These are phyloP conservation scores for Geotrichum klebahnii DNA, from an alignment of 1,139 yeast genomes.

Conservation along the genomic window DNA sequence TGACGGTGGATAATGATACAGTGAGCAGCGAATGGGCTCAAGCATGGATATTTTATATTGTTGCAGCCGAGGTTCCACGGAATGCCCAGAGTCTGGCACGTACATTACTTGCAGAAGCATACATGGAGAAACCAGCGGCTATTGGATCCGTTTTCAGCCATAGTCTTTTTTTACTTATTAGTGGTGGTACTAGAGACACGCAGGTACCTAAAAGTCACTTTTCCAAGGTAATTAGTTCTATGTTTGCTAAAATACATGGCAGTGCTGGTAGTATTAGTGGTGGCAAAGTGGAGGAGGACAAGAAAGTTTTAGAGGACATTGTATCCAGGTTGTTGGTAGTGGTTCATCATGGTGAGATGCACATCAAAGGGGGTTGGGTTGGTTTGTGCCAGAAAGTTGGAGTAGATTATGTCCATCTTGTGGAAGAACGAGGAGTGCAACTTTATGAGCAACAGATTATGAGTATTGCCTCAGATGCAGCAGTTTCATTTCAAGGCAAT, in stretches of 20 bases:
- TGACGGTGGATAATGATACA: slow-evolving; percentile 28
- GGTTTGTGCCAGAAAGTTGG: slow-evolving; percentile 60
- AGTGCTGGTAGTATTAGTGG: too few species aligned
- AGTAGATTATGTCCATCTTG: slow-evolving; percentile 61
- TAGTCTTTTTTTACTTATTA: slow-evolving; percentile 25
- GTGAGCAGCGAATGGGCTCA: slow-evolving; percentile 27
- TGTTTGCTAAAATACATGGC: slow-evolving; percentile 6
- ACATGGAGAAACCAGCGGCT: slow-evolving; percentile 12
- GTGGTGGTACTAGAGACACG: too few species aligned
- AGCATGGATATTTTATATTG: slow-evolving; percentile 34
- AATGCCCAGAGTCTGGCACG: slow-evolving; percentile 31
- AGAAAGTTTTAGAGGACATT: slow-evolving; percentile 39
- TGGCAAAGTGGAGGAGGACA: slow-evolving; percentile 1
- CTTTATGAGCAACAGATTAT: slow-evolving; percentile 42
- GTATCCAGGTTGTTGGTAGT: slow-evolving; percentile 49
- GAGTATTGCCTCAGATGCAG: slow-evolving; percentile 30
- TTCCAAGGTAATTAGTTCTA: slow-evolving; percentile 9
- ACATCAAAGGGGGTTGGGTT: slow-evolving; percentile 67
- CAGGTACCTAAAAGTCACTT: too few species aligned
- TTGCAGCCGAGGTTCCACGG: slow-evolving; percentile 15
- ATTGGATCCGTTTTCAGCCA: slow-evolving; percentile 21
- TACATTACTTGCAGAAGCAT: slow-evolving; percentile 13
- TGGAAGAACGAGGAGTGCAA: slow-evolving; percentile 41
- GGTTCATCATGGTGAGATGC: slow-evolving; percentile 49
- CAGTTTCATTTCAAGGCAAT: background rate